phyloP scores from a whole-genome alignment of 345 rosid species.

The Euphorbia peplus region DNA sequence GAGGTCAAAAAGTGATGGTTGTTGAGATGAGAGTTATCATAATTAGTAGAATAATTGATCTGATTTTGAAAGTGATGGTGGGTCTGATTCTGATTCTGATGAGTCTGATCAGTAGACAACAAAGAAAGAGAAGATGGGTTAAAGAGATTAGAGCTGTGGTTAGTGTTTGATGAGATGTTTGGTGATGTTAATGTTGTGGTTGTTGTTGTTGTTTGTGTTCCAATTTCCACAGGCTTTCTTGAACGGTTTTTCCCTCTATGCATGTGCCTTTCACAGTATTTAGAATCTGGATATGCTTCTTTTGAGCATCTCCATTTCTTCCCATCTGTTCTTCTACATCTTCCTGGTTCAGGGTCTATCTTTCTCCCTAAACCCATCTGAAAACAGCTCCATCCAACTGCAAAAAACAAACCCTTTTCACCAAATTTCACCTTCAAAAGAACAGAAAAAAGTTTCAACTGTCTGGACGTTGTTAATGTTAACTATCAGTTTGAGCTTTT shows the following conservation, averaged over 20 bases:
- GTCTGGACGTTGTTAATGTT: too few relatives aligned
- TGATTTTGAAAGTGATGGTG: conserved; percentile 25
- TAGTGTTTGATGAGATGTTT: conserved; percentile 29
- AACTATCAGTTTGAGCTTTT: too few relatives aligned
- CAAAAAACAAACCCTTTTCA: not conserved
- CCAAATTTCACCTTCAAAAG: not conserved
- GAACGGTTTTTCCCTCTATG: conserved; percentile 96
- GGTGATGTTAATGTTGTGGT: conserved; percentile 10
- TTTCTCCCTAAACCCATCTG: conserved; percentile 75
- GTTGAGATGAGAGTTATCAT: conserved; percentile 22
- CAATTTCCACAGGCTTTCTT: conserved; percentile 88
- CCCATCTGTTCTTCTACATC: conserved; percentile 95
- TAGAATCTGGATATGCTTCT: conserved; percentile 87
- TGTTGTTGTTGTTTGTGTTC: conserved; percentile 20
- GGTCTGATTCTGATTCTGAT: too few relatives aligned
- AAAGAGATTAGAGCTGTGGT: conserved; percentile 17
- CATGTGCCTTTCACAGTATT: conserved; percentile 94
- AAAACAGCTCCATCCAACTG: conserved; percentile 78
- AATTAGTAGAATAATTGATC: conserved; percentile 25
- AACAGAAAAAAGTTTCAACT: not conserved
- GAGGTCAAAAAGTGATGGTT: conserved; percentile 32
- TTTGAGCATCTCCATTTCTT: conserved; percentile 96
- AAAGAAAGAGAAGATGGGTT: conserved; percentile 35
- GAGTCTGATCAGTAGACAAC: conserved; percentile 33
- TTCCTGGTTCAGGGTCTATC: conserved; percentile 87